A percentile compares a stretch with the other conserved stretches of the same genome.
phyloP scores from a whole-genome alignment of 345 rosid species.

The Noccaea caerulescens region DNA sequence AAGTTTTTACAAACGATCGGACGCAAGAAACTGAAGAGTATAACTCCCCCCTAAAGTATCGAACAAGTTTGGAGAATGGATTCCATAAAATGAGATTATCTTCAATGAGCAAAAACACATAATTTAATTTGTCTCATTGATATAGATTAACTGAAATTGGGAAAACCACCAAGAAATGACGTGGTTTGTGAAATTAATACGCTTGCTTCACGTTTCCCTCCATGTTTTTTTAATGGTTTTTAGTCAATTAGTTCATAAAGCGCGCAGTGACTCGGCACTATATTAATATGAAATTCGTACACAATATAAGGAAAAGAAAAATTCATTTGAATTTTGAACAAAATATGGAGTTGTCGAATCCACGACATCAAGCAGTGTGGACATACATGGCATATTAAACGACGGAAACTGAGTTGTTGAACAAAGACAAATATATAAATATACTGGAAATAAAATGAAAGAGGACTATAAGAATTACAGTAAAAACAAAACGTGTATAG shows the following conservation, averaged over 20 bases:
- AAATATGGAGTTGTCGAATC: neutral
- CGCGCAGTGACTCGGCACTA: neutral
- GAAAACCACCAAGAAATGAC: neutral
- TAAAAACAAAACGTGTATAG: too few species aligned
- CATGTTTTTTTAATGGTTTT: neutral
- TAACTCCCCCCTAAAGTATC: too few species aligned
- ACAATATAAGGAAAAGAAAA: too few species aligned
- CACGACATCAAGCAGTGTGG: neutral
- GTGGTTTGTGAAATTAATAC: neutral
- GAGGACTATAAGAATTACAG: neutral
- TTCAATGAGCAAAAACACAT: too few species aligned
- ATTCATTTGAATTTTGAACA: too few species aligned
- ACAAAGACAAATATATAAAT: neutral
- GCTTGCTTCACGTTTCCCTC: slow-evolving; percentile 3
- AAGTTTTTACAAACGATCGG: too few species aligned
- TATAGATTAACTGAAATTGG: too few species aligned
- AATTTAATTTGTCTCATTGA: too few species aligned
- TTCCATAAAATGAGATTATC: too few species aligned
- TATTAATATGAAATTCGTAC: neutral
- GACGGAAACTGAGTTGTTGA: neutral
- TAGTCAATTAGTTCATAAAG: neutral
- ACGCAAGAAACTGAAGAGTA: too few species aligned
- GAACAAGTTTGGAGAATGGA: too few species aligned
- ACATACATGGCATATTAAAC: neutral
- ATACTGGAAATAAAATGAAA: neutral